Evolutionary conservation across 768 basidiomycete genomes (phyloP).

Genomic region (Trametes elegans): DNA sequence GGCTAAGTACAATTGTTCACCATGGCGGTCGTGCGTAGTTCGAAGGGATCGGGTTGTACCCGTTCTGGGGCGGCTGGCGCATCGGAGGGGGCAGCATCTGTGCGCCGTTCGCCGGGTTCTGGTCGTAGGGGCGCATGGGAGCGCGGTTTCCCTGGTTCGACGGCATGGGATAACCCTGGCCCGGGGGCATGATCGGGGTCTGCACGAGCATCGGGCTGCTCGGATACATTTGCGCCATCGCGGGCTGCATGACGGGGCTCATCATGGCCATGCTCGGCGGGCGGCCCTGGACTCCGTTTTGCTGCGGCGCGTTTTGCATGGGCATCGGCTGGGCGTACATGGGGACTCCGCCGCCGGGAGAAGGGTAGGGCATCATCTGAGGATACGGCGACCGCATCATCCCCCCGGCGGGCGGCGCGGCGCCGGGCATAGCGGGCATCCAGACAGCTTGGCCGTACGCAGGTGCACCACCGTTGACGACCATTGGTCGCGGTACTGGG

Average conservation of each 20-base stretch:
- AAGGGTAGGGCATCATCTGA: slow-evolving; percentile 64
- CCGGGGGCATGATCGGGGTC: slow-evolving; percentile 34
- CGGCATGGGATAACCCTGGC: slow-evolving; percentile 32
- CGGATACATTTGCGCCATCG: slow-evolving; percentile 57
- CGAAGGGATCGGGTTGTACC: slow-evolving; percentile 42
- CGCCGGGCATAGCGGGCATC: slow-evolving; percentile 49
- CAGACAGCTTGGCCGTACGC: slow-evolving; percentile 64
- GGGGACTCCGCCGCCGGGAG: slow-evolving; percentile 45
- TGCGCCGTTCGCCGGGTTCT: slow-evolving; percentile 4
- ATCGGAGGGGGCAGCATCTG: slow-evolving; percentile 31
- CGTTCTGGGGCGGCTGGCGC: slow-evolving; percentile 27
- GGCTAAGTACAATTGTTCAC: slow-evolving; percentile 35
- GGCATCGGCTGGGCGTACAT: slow-evolving; percentile 50
- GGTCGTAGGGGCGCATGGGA: slow-evolving; percentile 30
- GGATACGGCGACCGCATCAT: slow-evolving; percentile 71
- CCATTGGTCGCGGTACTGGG: slow-evolving; percentile 60
- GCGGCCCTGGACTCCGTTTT: slow-evolving; percentile 33
- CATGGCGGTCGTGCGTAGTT: slow-evolving; percentile 46
- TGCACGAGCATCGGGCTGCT: slow-evolving; percentile 70
- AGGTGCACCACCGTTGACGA: slow-evolving; percentile 59
- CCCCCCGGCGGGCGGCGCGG: slow-evolving; percentile 43
- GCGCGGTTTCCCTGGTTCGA: slow-evolving; percentile 38
- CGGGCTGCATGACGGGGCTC: slow-evolving; percentile 70
- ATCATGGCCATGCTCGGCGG: slow-evolving; percentile 46
- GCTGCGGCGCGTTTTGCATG: slow-evolving; percentile 43